Base-by-base conservation (phyloP, 2,329 filamentous ascomycete species). In the Camillea tinctor region DNA sequence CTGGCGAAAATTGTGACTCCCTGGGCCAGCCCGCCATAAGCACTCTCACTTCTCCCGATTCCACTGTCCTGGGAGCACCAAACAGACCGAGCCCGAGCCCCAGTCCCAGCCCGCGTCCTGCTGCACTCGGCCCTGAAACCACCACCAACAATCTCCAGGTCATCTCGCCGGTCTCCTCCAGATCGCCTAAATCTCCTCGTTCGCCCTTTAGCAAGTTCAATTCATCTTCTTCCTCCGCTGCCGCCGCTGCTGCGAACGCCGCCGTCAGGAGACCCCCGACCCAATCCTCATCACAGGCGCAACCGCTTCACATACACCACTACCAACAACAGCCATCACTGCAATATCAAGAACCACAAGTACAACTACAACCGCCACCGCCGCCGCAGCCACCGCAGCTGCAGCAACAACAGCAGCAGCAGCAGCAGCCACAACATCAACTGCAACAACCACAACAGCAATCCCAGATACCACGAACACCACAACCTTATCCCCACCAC, bases 1-100 rank as follows among this genome's bases (percentile, higher is more conserved):
- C 78, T 69, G 77, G 77, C 66, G 77, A 78, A 66, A 70, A 73
- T 60, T 71, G 68, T 70, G 71, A 76, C 61, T 68, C 71, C 57
- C 71, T 71, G 60, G 68, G 71, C 63, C 66, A 68, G 60, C 72
- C 71, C 57, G 70, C 63, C 52, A 53, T 74, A 56, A 66, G 59
- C 55, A 64, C 66, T 51, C 60, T 64, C 57, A 56, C 55, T 56
- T 66, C 62, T 55, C 60, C 67, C 60, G 68, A 69, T 56, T 59
- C 67, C 60, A 67, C 52, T 53, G 52, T 60, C 58, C 54, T 61
- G 55, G 64, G 61, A 60, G 55, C 62, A 21, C 58, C 56, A 60
- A 69, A 68, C 59, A 63, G 67, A 61, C 60, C 63, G 52, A 71
- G 63, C 54, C 59, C 60, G 54, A 62, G 58, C 21, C 61, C 64